Evolutionary conservation across 2,329 filamentous ascomycete species (phyloP).

Genomic region (Pyrenochaeta sp.): DNA sequence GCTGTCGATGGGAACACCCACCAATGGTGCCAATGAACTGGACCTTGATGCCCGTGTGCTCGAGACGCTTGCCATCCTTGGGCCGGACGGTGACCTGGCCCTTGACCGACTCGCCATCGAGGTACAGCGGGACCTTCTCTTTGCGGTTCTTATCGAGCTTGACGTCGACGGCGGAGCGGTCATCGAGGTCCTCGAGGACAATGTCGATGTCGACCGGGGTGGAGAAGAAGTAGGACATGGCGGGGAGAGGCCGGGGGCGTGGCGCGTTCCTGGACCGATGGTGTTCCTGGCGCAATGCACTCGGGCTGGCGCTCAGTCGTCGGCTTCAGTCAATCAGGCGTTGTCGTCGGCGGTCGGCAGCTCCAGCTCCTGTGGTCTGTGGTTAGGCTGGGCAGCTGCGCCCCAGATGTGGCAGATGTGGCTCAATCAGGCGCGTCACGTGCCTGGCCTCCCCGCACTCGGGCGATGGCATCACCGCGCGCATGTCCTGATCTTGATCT

Average conservation of each 20-base stretch:
- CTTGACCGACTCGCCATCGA: conserved; percentile 98
- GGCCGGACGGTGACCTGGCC: conserved; percentile 92
- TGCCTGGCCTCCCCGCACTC: conserved; percentile 16
- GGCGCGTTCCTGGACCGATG: conserved; percentile 23
- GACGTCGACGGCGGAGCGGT: conserved; percentile 93
- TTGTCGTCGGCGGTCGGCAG: conserved; percentile 24
- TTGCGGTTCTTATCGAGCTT: conserved; percentile 98
- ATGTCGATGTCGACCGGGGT: conserved; percentile 99
- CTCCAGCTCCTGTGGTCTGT: conserved; percentile 18
- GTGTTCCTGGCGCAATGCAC: no score
- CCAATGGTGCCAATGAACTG: conserved; percentile 99
- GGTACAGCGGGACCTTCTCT: conserved; percentile 95
- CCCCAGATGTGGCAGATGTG: conserved; percentile 24
- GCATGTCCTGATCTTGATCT: no score
- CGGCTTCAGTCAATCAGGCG: no score
- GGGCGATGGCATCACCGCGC: no score
- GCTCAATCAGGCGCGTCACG: conserved; percentile 15
- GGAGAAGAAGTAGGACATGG: conserved; percentile 93
- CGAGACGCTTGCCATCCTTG: conserved; percentile 96
- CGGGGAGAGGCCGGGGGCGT: conserved; percentile 10
- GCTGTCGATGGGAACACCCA: conserved; percentile 53
- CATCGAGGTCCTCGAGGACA: conserved; percentile 93
- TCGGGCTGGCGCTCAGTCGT: no score
- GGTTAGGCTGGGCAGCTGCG: conserved; percentile 13
- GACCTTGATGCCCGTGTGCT: conserved; percentile 99